Evolutionary conservation across 768 basidiomycete species (phyloP).

Genomic region (Omphalotus guepiniiformis): DNA sequence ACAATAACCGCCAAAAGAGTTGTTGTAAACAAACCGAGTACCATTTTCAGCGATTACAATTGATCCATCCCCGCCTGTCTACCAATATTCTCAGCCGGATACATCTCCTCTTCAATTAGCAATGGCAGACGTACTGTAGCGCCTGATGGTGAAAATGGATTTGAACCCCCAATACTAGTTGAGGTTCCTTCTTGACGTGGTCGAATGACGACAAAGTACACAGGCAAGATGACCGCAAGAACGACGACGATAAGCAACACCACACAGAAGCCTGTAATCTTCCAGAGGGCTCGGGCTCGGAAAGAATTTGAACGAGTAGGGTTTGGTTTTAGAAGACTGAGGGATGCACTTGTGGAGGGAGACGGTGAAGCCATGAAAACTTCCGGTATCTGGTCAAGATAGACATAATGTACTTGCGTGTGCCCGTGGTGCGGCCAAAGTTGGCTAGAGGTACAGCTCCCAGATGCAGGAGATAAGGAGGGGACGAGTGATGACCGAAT

Average conservation of each 20-base stretch:
- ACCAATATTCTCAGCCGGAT: too few species aligned
- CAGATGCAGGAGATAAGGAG: too few species aligned
- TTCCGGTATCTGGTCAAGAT: background rate
- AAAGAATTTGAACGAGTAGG: background rate
- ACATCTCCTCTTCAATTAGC: too few species aligned
- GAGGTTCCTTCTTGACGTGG: background rate
- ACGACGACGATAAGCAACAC: background rate
- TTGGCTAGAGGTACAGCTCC: too few species aligned
- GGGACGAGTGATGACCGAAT: too few species aligned
- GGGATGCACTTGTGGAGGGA: background rate
- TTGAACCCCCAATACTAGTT: background rate
- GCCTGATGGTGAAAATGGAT: background rate
- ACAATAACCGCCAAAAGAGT: constrained; percentile 68
- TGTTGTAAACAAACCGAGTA: constrained; percentile 62
- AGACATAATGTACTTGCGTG: background rate
- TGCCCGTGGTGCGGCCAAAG: too few species aligned
- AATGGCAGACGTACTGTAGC: background rate
- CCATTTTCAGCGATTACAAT: constrained; percentile 58
- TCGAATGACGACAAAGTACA: constrained; percentile 5
- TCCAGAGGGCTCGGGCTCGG: background rate
- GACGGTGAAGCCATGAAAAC: background rate
- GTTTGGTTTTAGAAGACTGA: background rate
- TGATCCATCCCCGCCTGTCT: constrained; percentile 59
- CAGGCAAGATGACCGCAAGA: constrained; percentile 1
- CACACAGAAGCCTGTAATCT: background rate